Conservation (phyloP, 179 eudicot genomes). For the Corrigiola litoralis region DNA sequence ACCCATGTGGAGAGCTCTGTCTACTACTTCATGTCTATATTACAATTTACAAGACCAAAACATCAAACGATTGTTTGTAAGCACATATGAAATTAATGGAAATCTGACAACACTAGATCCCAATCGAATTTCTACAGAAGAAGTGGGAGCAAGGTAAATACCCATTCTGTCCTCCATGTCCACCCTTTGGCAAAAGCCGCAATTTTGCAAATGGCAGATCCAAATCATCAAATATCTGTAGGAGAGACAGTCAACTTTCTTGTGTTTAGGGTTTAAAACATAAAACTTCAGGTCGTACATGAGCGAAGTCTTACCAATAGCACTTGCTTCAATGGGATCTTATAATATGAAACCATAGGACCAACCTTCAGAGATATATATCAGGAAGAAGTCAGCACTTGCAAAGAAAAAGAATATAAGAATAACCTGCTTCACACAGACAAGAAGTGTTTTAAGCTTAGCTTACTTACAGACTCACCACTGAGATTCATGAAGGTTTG, state of each 20-base stretch:
- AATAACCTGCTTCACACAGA: not conserved
- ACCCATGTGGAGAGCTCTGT: not conserved
- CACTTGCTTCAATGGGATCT: conserved; percentile 91
- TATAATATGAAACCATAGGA: conserved; percentile 78
- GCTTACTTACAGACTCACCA: conserved; percentile 98
- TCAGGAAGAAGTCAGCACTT: conserved; percentile 3
- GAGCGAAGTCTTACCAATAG: conserved; percentile 59
- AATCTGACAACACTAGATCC: not conserved
- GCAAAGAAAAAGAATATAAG: not conserved
- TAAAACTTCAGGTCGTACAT: conserved; percentile 1
- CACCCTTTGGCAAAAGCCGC: conserved; percentile 90
- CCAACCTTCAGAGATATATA: conserved; percentile 57
- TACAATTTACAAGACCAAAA: not conserved
- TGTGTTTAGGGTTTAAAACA: not conserved
- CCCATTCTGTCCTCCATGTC: conserved; percentile 99
- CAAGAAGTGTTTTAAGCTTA: conserved; percentile 15
- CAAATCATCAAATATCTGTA: conserved; percentile 84
- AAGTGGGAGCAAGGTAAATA: conserved; percentile 22
- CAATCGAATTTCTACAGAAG: not conserved
- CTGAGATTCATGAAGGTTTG: conserved; percentile 94
- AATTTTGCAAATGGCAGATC: conserved; percentile 89
- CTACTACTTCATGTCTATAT: not conserved
- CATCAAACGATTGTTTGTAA: no score
- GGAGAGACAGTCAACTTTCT: conserved; percentile 1
- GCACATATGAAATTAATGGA: no score